These are phyloP conservation scores for Polychaeton citri DNA, from an alignment of 2,329 filamentous ascomycete genomes.

Conservation along the genomic window DNA sequence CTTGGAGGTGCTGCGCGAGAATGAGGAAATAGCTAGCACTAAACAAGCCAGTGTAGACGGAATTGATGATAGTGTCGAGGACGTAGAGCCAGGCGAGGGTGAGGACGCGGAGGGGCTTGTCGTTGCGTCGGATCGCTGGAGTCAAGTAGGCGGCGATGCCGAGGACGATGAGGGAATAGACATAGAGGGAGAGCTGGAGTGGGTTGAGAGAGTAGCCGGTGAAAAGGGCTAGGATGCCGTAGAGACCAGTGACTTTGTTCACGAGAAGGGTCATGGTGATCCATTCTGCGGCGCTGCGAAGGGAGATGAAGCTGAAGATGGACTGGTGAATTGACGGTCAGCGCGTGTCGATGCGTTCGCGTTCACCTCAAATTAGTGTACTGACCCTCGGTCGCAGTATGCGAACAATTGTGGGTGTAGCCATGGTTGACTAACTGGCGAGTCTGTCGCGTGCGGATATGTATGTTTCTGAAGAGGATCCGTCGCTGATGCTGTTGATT, in stretches of 20 bases:
- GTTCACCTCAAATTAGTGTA: no score
- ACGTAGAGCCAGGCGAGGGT: constrained; percentile 76
- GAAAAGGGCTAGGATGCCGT: constrained; percentile 76
- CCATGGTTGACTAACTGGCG: no score
- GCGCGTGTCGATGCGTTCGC: no score
- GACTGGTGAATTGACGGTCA: no score
- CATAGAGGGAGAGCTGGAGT: constrained; percentile 79
- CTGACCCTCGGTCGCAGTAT: neutral
- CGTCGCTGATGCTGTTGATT: no score
- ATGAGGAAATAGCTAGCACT: constrained; percentile 75
- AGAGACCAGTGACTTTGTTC: constrained; percentile 86
- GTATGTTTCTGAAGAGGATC: no score
- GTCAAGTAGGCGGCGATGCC: constrained; percentile 55
- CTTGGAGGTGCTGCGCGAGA: constrained; percentile 41
- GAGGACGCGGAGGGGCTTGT: constrained; percentile 66
- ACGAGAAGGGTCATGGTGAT: constrained; percentile 72
- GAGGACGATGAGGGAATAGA: constrained; percentile 68
- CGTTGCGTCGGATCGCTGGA: constrained; percentile 60
- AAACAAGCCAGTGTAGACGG: constrained; percentile 68
- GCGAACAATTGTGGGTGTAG: neutral
- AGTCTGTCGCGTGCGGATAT: no score
- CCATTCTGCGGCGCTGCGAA: constrained; percentile 75
- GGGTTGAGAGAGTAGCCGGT: constrained; percentile 74
- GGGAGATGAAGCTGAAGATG: constrained; percentile 73
- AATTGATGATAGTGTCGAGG: constrained; percentile 70